Conservation (phyloP, 2,329 filamentous ascomycete species). For the Colletotrichum tropicicola region DNA sequence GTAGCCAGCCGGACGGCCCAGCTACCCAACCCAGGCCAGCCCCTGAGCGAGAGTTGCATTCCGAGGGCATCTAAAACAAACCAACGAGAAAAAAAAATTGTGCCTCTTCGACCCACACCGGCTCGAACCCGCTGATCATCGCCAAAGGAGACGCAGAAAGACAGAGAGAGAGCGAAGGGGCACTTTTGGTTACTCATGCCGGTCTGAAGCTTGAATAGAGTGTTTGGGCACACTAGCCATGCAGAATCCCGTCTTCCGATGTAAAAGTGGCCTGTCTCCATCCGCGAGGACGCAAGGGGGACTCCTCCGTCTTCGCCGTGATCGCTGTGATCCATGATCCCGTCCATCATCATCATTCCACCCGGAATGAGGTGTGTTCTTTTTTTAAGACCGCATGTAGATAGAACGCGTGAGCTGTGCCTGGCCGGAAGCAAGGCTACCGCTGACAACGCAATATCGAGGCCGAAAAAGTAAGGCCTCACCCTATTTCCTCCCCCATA, state of each 20-base stretch:
- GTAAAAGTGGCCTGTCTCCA: neutral
- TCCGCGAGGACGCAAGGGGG: neutral
- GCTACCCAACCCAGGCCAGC: neutral
- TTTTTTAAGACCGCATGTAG: neutral
- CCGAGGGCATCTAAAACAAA: conserved; percentile 1
- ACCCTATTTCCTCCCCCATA: too few relatives aligned
- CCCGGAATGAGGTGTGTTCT: neutral
- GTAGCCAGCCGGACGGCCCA: neutral
- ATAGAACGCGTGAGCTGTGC: conserved; percentile 15
- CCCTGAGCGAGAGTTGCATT: conserved; percentile 14
- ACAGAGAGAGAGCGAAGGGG: neutral
- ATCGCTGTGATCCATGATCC: neutral
- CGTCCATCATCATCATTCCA: neutral
- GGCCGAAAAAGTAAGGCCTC: too few relatives aligned
- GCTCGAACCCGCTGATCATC: neutral
- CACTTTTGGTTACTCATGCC: neutral
- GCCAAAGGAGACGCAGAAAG: neutral
- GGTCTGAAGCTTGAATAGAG: neutral
- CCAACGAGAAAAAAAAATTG: neutral
- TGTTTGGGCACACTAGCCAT: neutral
- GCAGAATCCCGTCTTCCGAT: neutral
- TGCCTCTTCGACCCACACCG: neutral
- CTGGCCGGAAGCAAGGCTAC: conserved; percentile 20
- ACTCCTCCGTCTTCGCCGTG: neutral
- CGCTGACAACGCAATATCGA: too few relatives aligned